Evolutionary conservation across 2,329 filamentous ascomycete genomes (phyloP).

Genomic region (Hymenoscyphus salicellus): DNA sequence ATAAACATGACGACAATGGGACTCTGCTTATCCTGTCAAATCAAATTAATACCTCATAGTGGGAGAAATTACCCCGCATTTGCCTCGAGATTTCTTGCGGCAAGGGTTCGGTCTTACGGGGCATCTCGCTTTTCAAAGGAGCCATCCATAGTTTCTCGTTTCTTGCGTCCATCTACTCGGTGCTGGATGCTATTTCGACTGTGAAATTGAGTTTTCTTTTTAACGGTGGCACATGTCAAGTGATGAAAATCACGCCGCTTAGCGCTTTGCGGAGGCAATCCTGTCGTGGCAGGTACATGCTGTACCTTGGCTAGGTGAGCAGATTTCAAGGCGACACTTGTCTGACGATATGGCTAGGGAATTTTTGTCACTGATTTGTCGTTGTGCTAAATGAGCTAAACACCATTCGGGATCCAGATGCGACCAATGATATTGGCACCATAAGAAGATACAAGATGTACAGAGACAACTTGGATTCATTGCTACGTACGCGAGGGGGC

Average conservation of each 20-base stretch:
- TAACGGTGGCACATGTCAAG: background rate
- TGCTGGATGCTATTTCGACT: background rate
- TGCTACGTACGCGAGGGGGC: background rate
- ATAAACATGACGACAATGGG: background rate
- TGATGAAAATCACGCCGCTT: background rate
- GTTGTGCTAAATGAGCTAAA: background rate
- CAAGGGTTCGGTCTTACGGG: background rate
- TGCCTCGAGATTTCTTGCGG: background rate
- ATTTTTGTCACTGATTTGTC: background rate
- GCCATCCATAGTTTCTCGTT: background rate
- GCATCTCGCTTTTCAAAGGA: background rate
- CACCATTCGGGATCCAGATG: background rate
- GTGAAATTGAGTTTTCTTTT: background rate
- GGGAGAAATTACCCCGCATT: background rate
- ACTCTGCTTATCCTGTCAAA: slow-evolving; percentile 6
- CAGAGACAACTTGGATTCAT: no score
- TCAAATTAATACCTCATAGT: slow-evolving; percentile 9
- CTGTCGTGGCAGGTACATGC: background rate
- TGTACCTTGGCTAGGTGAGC: background rate
- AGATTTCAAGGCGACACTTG: background rate
- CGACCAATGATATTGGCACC: no score
- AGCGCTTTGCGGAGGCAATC: background rate
- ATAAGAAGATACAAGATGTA: no score
- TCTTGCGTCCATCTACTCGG: background rate
- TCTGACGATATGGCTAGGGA: background rate